These are phyloP conservation scores for Corylus americana DNA, from an alignment of 306 rosid genomes.

Conservation along the genomic window DNA sequence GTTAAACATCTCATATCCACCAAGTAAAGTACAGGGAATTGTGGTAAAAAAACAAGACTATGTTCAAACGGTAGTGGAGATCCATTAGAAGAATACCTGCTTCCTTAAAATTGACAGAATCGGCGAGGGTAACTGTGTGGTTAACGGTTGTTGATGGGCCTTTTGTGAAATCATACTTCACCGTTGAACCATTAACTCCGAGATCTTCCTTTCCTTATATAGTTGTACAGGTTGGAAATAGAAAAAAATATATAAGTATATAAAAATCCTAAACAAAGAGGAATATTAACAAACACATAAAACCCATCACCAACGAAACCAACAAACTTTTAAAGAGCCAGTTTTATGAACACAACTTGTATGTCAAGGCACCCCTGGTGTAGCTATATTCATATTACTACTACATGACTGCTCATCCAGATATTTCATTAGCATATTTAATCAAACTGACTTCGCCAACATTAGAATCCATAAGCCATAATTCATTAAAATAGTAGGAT, in stretches of 20 bases:
- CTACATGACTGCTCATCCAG: slow-evolving; percentile 12
- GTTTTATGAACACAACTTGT: slow-evolving; percentile 5
- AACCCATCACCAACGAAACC: slow-evolving; percentile 15
- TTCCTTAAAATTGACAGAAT: slow-evolving; percentile 47
- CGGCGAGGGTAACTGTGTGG: slow-evolving; percentile 30
- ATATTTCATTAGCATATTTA: slow-evolving; percentile 8
- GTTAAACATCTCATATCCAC: slow-evolving; percentile 28
- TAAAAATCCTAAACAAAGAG: slow-evolving; percentile 21
- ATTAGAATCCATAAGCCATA: not conserved
- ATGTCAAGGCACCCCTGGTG: slow-evolving; percentile 16
- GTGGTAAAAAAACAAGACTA: slow-evolving; percentile 2
- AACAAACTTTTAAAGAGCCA: slow-evolving; percentile 25
- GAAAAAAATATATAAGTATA: slow-evolving; percentile 3
- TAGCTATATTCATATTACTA: not conserved
- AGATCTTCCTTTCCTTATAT: slow-evolving; percentile 41
- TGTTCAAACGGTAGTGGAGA: slow-evolving; percentile 25
- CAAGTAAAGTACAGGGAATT: slow-evolving; percentile 8
- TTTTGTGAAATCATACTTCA: slow-evolving; percentile 31
- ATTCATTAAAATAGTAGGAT: not conserved
- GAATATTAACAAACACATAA: slow-evolving; percentile 16
- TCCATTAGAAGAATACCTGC: slow-evolving; percentile 51
- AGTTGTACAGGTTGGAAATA: slow-evolving; percentile 10
- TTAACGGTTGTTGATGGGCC: slow-evolving; percentile 39
- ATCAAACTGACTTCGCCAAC: not conserved
- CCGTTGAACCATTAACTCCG: slow-evolving; percentile 34